phyloP scores from a whole-genome alignment of 768 basidiomycete genomes.

The Suillus subluteus region DNA sequence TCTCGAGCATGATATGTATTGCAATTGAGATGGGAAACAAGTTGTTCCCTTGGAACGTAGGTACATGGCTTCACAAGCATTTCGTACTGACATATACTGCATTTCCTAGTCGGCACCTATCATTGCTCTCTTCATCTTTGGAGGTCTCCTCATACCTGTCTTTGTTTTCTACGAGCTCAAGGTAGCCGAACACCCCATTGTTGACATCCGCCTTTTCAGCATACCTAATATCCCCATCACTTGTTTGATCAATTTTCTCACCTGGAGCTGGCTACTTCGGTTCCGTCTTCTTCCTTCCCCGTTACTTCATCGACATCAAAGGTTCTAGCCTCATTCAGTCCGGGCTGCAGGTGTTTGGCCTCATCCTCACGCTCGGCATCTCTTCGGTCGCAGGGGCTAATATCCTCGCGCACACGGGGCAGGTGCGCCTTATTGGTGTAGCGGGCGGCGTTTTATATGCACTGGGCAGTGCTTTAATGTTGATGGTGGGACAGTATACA shows the following conservation, averaged over 20 bases:
- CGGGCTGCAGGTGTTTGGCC: conserved; percentile 39
- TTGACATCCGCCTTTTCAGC: conserved; percentile 37
- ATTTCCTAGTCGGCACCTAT: conserved; percentile 32
- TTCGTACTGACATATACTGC: conserved; percentile 4
- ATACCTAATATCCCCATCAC: conserved; percentile 39
- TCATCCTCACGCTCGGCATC: conserved; percentile 37
- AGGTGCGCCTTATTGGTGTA: conserved; percentile 34
- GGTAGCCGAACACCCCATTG: conserved; percentile 35
- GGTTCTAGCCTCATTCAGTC: conserved; percentile 35
- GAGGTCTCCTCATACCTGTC: conserved; percentile 35
- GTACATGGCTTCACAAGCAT: conserved; percentile 12
- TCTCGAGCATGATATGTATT: conserved; percentile 39
- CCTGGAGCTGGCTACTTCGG: conserved; percentile 42
- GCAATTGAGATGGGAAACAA: conserved; percentile 45
- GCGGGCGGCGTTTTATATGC: conserved; percentile 36
- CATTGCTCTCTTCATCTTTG: conserved; percentile 31
- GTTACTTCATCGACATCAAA: conserved; percentile 42
- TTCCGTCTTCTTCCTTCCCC: conserved; percentile 41
- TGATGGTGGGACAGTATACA: conserved; percentile 34
- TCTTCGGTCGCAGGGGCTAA: conserved; percentile 40
- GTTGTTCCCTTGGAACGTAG: conserved; percentile 37
- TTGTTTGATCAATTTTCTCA: conserved; percentile 42
- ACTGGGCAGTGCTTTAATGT: conserved; percentile 36
- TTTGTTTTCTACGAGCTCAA: conserved; percentile 40
- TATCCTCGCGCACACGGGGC: conserved; percentile 35